A percentile compares a stretch with the other conserved stretches of the same genome.
Conservation (phyloP, 1,284 basidiomycete genomes). For the Trichosporon faecale region DNA sequence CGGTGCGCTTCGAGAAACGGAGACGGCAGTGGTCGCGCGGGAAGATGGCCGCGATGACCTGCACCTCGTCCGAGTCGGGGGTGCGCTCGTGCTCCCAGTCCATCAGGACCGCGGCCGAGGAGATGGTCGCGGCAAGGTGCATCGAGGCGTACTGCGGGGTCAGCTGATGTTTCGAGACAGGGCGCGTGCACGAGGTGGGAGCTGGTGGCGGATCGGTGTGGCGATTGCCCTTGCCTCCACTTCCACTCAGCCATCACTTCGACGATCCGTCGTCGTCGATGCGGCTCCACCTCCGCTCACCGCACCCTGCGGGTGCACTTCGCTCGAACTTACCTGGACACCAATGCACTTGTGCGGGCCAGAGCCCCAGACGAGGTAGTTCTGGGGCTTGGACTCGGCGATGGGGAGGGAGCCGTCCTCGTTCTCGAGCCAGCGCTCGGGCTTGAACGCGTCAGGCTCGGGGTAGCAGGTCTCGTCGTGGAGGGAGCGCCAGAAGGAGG, state of each 20-base stretch:
- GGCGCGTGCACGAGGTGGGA: neutral
- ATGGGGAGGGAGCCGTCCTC: constrained; percentile 57
- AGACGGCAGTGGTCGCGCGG: constrained; percentile 86
- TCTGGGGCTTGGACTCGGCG: constrained; percentile 83
- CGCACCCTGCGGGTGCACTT: neutral
- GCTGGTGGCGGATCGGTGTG: neutral
- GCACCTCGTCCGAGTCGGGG: constrained; percentile 71
- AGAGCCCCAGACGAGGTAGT: constrained; percentile 92
- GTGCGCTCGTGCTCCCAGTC: constrained; percentile 88
- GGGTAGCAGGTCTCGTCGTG: constrained; percentile 88
- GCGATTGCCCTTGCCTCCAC: neutral
- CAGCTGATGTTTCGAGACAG: neutral
- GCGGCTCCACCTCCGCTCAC: no score
- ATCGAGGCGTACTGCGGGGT: constrained; percentile 80
- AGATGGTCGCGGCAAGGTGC: constrained; percentile 85
- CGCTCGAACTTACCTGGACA: constrained; percentile 8
- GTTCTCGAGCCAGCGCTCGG: constrained; percentile 91
- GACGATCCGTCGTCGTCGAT: no score
- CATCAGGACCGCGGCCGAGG: constrained; percentile 75
- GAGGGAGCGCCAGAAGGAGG: constrained; percentile 90
- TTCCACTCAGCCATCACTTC: neutral
- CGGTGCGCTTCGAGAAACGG: constrained; percentile 57
- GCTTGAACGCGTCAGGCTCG: constrained; percentile 75
- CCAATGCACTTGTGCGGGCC: constrained; percentile 69
- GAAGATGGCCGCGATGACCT: constrained; percentile 90